Base-by-base conservation (phyloP, 495 filamentous ascomycete species). In the Talaromyces thailandensis region DNA sequence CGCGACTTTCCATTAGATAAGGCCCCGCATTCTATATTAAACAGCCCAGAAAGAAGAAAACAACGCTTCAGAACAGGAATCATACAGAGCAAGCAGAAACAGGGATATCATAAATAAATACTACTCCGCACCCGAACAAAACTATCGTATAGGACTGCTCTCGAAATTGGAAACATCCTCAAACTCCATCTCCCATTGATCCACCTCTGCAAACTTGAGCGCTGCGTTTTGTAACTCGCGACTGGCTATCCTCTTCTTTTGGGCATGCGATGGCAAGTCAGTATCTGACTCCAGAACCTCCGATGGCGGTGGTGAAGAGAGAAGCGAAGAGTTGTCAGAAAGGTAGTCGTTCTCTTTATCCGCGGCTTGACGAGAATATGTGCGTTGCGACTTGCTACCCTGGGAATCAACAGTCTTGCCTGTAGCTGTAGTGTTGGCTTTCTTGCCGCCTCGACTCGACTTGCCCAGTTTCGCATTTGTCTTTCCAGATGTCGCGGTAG, bases 171-270 rank as follows among this genome's bases (percentile, higher is more conserved):
- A 65, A 18, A 85, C 73, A 55, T 85, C 82, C 70, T 91, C 88
- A 78, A 88, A 91, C 62, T 89, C 87, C 81, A 91, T 79, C 64
- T 88, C 73, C 86, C 86, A 90, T 63, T 82, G 69, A 74, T 91
- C 88, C 37, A 91, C 77, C 67, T 88, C 84, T 35, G 79, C 76
- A 69, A 91, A 91, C 64, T 89, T 89, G 64, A 72, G 64, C 26
- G 70, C 70, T 64, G 71, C 72, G 11, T 66, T 64, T 55, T 69
- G 72, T 61, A 75, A 68, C 64, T 77, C 79, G 55, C 70, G 72
- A 53, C 77, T 80, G 26, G 69, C 29, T 57, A 66, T 67, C 14
- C 55, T 35, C 48, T 45, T 62, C 60, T 35, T 64, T 8, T 68
- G 37, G 14, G 62, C 64, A 0, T 62, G 61, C 25, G 58, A 56